Percentiles rank a stretch among this genome's conserved stretches.
These are phyloP conservation scores for Cenchrus purpureus DNA, from an alignment of 176 grass and related monocot species.

Conservation along the genomic window DNA sequence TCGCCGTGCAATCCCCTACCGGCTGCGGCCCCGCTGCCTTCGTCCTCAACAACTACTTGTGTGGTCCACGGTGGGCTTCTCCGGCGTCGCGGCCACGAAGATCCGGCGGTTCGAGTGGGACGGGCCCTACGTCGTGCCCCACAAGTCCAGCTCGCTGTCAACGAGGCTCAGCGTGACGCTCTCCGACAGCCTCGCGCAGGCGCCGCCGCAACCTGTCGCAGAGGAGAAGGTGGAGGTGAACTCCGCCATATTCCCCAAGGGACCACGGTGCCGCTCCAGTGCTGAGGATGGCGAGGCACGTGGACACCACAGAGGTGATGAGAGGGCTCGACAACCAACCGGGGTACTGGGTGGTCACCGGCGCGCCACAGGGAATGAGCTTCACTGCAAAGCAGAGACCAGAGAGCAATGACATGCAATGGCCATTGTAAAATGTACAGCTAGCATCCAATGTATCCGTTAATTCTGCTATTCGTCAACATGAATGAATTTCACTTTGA, in stretches of 20 bases:
- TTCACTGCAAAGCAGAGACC: too few relatives aligned
- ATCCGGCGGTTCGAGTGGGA: conserved; percentile 90
- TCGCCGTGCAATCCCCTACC: too few relatives aligned
- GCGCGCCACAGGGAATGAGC: conserved; percentile 44
- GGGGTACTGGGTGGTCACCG: conserved; percentile 90
- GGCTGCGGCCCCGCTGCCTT: too few relatives aligned
- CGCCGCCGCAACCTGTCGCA: not conserved
- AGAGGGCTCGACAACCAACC: conserved; percentile 75
- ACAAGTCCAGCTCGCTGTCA: conserved; percentile 68
- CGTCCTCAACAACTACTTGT: too few relatives aligned
- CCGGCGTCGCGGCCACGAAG: conserved; percentile 66
- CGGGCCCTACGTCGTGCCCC: conserved; percentile 41
- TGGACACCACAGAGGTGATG: conserved; percentile 72
- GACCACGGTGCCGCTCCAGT: conserved; percentile 79
- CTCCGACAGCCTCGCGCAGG: conserved; percentile 31
- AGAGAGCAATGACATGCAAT: too few relatives aligned
- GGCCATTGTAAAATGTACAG: too few relatives aligned
- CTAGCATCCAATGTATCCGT: too few relatives aligned
- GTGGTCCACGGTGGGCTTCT: too few relatives aligned
- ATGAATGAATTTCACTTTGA: too few relatives aligned
- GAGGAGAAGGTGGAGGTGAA: conserved; percentile 76
- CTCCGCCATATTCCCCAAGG: conserved; percentile 88
- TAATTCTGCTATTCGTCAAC: too few relatives aligned
- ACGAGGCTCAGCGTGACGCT: conserved; percentile 60
- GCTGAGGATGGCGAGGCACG: conserved; percentile 72